A percentile compares a stretch with the other conserved stretches of the same genome.
Conservation (phyloP, 225 moss, liverwort and hornwort species). For the Polytrichum formosum region DNA sequence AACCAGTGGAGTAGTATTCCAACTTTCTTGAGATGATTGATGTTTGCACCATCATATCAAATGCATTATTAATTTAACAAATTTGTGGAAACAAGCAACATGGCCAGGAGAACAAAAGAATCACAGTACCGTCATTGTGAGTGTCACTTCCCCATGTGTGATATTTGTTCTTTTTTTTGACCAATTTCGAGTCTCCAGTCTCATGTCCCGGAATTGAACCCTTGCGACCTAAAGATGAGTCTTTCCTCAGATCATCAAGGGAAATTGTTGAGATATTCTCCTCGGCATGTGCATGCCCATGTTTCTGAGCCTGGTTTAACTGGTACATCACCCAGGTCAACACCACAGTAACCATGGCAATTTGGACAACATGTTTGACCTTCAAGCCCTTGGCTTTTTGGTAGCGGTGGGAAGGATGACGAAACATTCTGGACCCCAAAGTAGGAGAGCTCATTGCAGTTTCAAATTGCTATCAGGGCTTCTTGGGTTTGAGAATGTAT, state of each 20-base stretch:
- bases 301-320: slow-evolving; percentile 20
- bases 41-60: too few species aligned
- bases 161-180: slow-evolving; percentile 2
- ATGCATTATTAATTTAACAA: too few species aligned
- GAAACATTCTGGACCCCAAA: slow-evolving; percentile 9
- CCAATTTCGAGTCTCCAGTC: not conserved
- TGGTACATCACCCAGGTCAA: slow-evolving; percentile 44
- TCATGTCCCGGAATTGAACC: slow-evolving; percentile 17
- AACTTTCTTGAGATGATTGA: too few species aligned
- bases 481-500: too few species aligned
- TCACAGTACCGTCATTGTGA: slow-evolving; percentile 15
- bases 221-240: slow-evolving; percentile 20
- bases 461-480: not conserved
- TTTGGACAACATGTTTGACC: slow-evolving; percentile 45
- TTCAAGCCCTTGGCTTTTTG: slow-evolving; percentile 33
- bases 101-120: too few species aligned
- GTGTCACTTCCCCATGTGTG: not conserved
- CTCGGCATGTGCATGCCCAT: slow-evolving; percentile 1
- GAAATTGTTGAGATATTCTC: slow-evolving; percentile 4
- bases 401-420: slow-evolving; percentile 27
- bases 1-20: too few species aligned
- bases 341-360: slow-evolving; percentile 22
- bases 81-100: too few species aligned
- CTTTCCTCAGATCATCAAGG: slow-evolving; percentile 9
- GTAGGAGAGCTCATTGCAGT: slow-evolving; percentile 11